Evolutionary conservation across 108 stramenopile genomes (phyloP).

Genomic region (Skeletonema costatum): DNA sequence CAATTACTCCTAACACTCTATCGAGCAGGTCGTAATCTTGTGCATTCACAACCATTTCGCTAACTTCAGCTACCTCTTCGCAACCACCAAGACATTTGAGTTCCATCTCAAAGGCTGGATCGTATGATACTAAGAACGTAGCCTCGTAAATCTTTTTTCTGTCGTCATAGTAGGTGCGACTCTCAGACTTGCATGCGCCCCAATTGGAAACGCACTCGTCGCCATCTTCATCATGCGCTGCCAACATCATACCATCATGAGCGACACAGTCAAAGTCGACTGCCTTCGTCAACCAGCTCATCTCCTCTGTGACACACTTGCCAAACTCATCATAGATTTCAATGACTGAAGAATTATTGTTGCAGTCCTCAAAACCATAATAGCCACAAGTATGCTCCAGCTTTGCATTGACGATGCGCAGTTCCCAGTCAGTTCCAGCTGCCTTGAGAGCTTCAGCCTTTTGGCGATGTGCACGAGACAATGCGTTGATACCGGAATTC

Average conservation of each 20-base stretch:
- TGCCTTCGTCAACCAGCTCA: neutral
- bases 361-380: neutral
- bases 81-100: neutral
- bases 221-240: neutral
- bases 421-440: slow-evolving; percentile 1
- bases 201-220: neutral
- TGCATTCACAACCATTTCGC: neutral
- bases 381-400: neutral
- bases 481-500: slow-evolving; percentile 9
- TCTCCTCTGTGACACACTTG: neutral
- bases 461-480: neutral
- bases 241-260: neutral
- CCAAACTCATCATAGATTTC: slow-evolving; percentile 11
- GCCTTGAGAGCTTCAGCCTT: slow-evolving; percentile 7
- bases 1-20: neutral
- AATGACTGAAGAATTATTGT: neutral
- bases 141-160: neutral
- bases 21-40: slow-evolving; percentile 6
- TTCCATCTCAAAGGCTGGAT: neutral
- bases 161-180: too few relatives aligned
- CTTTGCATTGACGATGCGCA: slow-evolving; percentile 8
- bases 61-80: neutral
- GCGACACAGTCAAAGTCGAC: slow-evolving; percentile 2
- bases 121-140: slow-evolving; percentile 5
- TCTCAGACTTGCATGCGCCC: too few relatives aligned